Evolutionary conservation across 768 basidiomycete genomes (phyloP).

Genomic region (Termitomyces sp.): DNA sequence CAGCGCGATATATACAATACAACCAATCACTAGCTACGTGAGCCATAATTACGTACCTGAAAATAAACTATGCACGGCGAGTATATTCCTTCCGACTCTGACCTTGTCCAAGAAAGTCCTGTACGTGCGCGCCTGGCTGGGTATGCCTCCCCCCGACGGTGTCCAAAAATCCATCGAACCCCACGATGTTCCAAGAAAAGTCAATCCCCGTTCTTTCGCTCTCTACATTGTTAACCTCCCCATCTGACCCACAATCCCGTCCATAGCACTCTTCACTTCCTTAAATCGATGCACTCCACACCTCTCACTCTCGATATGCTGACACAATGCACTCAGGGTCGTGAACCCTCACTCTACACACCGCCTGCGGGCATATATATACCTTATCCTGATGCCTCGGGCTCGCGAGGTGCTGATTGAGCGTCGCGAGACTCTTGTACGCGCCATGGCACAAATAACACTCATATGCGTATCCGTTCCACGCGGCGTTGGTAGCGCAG

Average conservation of each 20-base stretch:
- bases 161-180: background rate
- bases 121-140: too few relatives aligned
- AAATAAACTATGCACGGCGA: background rate
- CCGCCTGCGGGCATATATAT: slow-evolving; percentile 47
- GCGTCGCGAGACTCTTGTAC: slow-evolving; percentile 32
- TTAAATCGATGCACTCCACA: slow-evolving; percentile 52
- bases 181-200: background rate
- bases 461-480: slow-evolving; percentile 49
- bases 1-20: background rate
- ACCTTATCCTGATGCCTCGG: slow-evolving; percentile 48
- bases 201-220: too few relatives aligned
- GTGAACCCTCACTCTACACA: slow-evolving; percentile 39
- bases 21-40: background rate
- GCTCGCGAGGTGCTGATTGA: slow-evolving; percentile 64
- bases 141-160: background rate
- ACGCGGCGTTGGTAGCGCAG: slow-evolving; percentile 29
- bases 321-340: slow-evolving; percentile 53
- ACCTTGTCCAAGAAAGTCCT: background rate
- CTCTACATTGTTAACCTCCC: slow-evolving; percentile 14
- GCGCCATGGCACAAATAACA: slow-evolving; percentile 55
- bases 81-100: background rate
- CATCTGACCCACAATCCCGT: slow-evolving; percentile 25
- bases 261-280: slow-evolving; percentile 33
- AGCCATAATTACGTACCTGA: background rate
- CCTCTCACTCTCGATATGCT: slow-evolving; percentile 60